Base-by-base conservation (phyloP, 495 filamentous ascomycete species). In the Penicillium salamii region DNA sequence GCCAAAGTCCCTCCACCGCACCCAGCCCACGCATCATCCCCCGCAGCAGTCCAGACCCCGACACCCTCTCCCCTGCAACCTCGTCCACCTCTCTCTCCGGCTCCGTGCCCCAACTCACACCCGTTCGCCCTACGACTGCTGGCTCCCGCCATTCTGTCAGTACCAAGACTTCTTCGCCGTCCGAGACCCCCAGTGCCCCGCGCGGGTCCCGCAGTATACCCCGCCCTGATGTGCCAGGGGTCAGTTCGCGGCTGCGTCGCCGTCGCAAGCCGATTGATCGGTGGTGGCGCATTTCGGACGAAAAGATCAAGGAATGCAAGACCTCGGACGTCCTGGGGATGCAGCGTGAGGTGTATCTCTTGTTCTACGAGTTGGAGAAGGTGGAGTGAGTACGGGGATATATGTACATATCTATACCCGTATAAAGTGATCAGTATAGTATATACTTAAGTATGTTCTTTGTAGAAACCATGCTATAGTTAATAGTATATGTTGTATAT, bases 231-330 rank as follows among this genome's bases (percentile, higher is more conserved):
- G 41, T 57, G 2, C 42, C 51, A 7, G 56, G 52, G 9, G 54
- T 67, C 12, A 50, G 52, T 23, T 58, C 66, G 13, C 68, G 72
- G 18, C 48, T 77, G 15, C 84, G 78, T 54, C 70, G 75, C 28
- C 79, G 75, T 50, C 84, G 84, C 57, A 81, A 80, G 54, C 57
- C 73, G n/a, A 80, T 72, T 46, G 79, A 88, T 57, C 79, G 88
- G 15, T 99, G 93, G 93, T 99, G 93, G 93, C 81, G 93, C 12
- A 97, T 99, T 39, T 97, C 91, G 32, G 93, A 99, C 62, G 93
- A 97, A 29, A 97, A 97, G 62, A 79, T 97, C 49, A 95, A 92
- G 60, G 92, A 97, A 61, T 85, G 89, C 48, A 93, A 87, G 67
- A 97, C 91, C 2, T 82, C 79, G 41, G 92, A 99, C 43, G 90